Conservation (phyloP, 768 basidiomycete genomes). For the Boletellus emodensis region DNA sequence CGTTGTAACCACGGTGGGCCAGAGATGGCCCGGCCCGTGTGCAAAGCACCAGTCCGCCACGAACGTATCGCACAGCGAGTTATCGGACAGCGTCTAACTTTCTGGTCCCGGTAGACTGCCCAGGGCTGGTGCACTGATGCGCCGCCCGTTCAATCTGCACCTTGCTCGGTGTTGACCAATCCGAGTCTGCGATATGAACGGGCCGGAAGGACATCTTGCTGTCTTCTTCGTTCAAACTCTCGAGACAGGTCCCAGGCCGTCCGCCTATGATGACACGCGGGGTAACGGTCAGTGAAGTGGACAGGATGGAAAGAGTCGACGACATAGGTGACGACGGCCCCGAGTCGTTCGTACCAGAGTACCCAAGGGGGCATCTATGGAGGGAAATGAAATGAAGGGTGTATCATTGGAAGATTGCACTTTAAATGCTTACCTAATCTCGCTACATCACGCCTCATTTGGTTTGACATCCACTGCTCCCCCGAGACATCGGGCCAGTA, state of each 20-base stretch:
- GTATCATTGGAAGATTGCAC: too few relatives aligned
- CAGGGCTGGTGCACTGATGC: constrained; percentile 3
- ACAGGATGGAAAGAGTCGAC: constrained; percentile 28
- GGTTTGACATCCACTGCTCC: too few relatives aligned
- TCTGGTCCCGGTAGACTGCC: constrained; percentile 21
- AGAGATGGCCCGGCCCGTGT: constrained; percentile 37
- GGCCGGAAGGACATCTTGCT: background rate
- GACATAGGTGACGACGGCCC: background rate
- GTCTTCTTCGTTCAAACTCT: background rate
- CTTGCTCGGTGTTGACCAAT: constrained; percentile 18
- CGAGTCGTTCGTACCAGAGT: background rate
- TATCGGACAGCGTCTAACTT: background rate
- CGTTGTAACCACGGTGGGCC: constrained; percentile 9
- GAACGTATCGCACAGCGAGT: constrained; percentile 53
- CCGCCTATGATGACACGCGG: constrained; percentile 26
- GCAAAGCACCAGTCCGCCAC: constrained; percentile 70
- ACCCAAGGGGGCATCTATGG: too few relatives aligned
- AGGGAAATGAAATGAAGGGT: too few relatives aligned
- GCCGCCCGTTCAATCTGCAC: background rate
- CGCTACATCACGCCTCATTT: too few relatives aligned
- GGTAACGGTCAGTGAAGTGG: constrained; percentile 16
- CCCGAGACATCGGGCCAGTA: too few relatives aligned
- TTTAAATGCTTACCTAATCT: too few relatives aligned
- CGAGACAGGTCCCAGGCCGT: constrained; percentile 9
- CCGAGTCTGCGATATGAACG: constrained; percentile 17